Percentiles rank a stretch among this genome's conserved stretches.
phyloP scores from a whole-genome alignment of 495 filamentous ascomycete species.

The Aspergillus indologenus region DNA sequence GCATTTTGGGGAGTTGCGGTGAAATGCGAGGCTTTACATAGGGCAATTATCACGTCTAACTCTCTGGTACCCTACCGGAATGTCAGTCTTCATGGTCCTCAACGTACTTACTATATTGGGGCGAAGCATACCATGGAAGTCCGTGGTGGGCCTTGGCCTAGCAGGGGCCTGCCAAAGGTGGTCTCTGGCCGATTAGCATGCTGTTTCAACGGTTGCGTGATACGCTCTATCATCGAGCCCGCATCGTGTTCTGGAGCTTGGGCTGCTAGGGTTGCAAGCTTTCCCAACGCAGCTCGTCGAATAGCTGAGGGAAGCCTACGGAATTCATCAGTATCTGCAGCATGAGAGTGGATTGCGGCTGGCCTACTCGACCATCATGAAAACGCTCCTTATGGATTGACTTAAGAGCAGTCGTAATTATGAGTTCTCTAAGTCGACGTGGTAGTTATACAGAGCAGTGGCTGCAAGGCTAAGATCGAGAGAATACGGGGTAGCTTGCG shows the following conservation, averaged over 20 bases:
- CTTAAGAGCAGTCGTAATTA: not conserved
- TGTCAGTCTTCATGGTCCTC: constrained; percentile 21
- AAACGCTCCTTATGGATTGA: not conserved
- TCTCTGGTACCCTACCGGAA: constrained; percentile 62
- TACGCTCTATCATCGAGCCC: constrained; percentile 60
- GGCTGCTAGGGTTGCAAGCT: constrained; percentile 63
- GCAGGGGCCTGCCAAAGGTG: constrained; percentile 36
- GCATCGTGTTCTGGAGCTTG: constrained; percentile 53
- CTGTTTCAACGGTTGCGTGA: constrained; percentile 54
- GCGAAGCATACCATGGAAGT: constrained; percentile 51
- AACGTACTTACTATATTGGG: not conserved
- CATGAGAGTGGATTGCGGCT: not conserved
- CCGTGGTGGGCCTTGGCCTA: constrained; percentile 39
- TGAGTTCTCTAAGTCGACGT: not conserved
- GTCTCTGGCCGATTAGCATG: constrained; percentile 29
- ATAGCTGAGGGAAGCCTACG: constrained; percentile 44
- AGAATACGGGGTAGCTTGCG: not conserved
- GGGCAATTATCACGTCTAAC: constrained; percentile 81
- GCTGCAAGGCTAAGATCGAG: not conserved
- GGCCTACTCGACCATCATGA: constrained; percentile 23
- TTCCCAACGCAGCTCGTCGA: constrained; percentile 64
- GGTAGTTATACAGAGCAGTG: not conserved
- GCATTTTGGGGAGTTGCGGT: constrained; percentile 66
- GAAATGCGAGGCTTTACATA: constrained; percentile 80
- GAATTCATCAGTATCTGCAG: constrained; percentile 8